Percentiles rank a stretch among this genome's conserved stretches.
phyloP scores from a whole-genome alignment of 2,329 filamentous ascomycete genomes.

The Cladophialophora psammophila region DNA sequence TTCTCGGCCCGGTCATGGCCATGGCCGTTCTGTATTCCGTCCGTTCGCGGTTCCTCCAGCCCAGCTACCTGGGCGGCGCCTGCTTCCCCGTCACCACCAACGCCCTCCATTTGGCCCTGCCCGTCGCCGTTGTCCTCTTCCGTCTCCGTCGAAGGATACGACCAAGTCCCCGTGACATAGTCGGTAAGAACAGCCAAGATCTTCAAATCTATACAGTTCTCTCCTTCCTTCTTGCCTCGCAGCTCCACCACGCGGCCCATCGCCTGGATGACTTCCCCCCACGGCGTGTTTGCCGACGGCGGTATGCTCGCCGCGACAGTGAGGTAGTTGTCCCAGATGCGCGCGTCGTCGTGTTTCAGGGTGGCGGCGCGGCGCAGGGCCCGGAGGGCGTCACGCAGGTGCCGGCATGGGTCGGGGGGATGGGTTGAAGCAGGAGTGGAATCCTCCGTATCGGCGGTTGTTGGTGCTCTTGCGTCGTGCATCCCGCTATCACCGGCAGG shows the following conservation, averaged over 20 bases:
- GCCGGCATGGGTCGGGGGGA: slow-evolving; percentile 61
- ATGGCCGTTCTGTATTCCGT: not conserved
- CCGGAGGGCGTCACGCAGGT: slow-evolving; percentile 76
- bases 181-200: slow-evolving; percentile 76
- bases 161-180: slow-evolving; percentile 66
- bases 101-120: not conserved
- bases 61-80: not conserved
- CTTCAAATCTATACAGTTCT: slow-evolving; percentile 77
- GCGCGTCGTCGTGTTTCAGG: slow-evolving; percentile 83
- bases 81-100: not conserved
- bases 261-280: slow-evolving; percentile 77
- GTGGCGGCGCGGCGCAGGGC: slow-evolving; percentile 88
- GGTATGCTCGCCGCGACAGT: slow-evolving; percentile 80
- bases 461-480: not conserved
- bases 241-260: slow-evolving; percentile 78
- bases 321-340: slow-evolving; percentile 97
- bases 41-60: not conserved
- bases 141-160: slow-evolving; percentile 42
- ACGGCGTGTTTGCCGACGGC: slow-evolving; percentile 63
- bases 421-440: slow-evolving; percentile 22
- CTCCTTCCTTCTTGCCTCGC: slow-evolving; percentile 69
- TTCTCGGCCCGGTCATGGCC: not conserved
- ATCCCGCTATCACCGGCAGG: slow-evolving; percentile 42
- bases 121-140: slow-evolving; percentile 8
- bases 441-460: slow-evolving; percentile 38